Conservation (phyloP, 352 stramenopile genomes). For the Globisporangium cederbergense region DNA sequence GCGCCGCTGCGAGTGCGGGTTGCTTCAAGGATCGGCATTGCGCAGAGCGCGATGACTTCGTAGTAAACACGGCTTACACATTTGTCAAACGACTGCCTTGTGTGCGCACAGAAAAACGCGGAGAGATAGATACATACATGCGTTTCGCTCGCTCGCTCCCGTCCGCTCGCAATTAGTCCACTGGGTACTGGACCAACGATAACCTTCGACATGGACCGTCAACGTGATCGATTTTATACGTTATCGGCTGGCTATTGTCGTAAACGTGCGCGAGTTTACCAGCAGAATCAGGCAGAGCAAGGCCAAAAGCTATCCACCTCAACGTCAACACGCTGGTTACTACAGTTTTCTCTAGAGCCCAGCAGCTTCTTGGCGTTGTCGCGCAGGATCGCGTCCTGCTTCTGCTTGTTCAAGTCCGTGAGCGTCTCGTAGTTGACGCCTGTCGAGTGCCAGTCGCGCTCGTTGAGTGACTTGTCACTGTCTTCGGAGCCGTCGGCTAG, state of each 20-base stretch:
- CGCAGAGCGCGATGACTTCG: background rate
- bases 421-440: slow-evolving; percentile 50
- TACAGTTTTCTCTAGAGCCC: slow-evolving; percentile 8
- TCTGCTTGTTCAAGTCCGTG: slow-evolving; percentile 28
- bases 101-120: background rate
- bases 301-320: too few species aligned
- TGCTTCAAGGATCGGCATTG: slow-evolving; percentile 3
- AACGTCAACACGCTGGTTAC: too few species aligned
- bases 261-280: too few species aligned
- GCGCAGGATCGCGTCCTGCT: slow-evolving; percentile 37
- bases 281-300: too few species aligned
- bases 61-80: too few species aligned
- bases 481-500: slow-evolving; percentile 10
- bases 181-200: too few species aligned
- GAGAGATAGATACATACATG: background rate
- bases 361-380: slow-evolving; percentile 38
- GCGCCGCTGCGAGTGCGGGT: background rate
- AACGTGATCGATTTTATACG: too few species aligned
- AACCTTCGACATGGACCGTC: too few species aligned
- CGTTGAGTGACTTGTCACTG: slow-evolving; percentile 17
- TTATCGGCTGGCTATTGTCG: too few species aligned
- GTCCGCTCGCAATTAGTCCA: background rate
- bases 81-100: background rate
- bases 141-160: background rate
- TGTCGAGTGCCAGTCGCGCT: slow-evolving; percentile 37